phyloP scores from a whole-genome alignment of 2,329 filamentous ascomycete species.

The Alternaria angustiovoidea region DNA sequence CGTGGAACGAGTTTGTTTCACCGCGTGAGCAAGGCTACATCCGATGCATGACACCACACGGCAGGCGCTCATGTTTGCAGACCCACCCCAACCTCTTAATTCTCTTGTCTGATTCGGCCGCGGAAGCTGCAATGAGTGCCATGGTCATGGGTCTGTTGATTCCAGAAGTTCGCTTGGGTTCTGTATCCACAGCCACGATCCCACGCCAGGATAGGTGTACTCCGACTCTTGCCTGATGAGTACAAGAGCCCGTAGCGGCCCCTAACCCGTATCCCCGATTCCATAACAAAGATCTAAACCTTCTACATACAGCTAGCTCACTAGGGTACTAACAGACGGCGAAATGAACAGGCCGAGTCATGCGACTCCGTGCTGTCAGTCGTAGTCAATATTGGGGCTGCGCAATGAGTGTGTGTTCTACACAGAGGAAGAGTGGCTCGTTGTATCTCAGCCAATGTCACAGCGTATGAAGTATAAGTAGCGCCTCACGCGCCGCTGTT shows the following conservation, averaged over 20 bases:
- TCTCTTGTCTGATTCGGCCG: neutral
- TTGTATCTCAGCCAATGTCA: neutral
- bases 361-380: neutral
- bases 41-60: neutral
- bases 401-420: neutral
- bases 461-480: neutral
- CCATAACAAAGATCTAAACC: neutral
- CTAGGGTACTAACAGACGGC: neutral
- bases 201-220: neutral
- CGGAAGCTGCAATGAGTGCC: neutral
- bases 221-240: neutral
- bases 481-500: neutral
- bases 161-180: neutral
- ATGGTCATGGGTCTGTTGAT: neutral
- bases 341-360: neutral
- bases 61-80: neutral
- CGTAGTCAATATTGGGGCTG: neutral
- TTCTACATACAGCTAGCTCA: neutral
- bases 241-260: neutral
- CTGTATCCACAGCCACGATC: slow-evolving; percentile 1
- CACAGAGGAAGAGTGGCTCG: neutral
- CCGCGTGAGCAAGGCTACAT: neutral
- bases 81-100: neutral
- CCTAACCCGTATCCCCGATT: neutral
- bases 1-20: neutral